Evolutionary conservation across 2,329 filamentous ascomycete genomes (phyloP), one percentile per base, ranked within the genome.

Genomic region (Chrysosporium keratinophilum): DNA sequence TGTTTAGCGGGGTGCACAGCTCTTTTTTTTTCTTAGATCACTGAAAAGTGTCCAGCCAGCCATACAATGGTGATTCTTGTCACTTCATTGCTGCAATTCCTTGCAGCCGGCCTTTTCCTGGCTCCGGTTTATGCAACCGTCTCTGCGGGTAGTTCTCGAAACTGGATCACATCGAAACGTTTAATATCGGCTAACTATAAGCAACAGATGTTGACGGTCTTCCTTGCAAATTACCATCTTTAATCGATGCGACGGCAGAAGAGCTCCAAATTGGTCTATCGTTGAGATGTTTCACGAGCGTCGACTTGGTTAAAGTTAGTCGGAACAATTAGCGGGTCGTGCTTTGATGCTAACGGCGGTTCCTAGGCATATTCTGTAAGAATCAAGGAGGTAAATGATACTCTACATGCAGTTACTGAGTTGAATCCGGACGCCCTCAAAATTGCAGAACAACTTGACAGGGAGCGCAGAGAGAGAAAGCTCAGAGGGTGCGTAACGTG

Each of bases 341-440:
- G 10, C 15, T 34, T 33, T 14, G 34, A 31, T 17, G 28, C 20
- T 39, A 15, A 31, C 20, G 35, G 9, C 44, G 31, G 23, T 39
- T 7, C 19, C 10, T 35, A 77, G 69, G 74, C 76, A 3, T 81
- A 81, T 60, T 68, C 71, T 12, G 67, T 65, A 31, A 72, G 77
- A 15, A 79, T 79, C 46, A 57, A 68, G 5, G 72, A 80, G 60
- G 74, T 80, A 60, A 80, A 81, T 61, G 62, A 64, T 15, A 76
- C 72, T 0, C 62, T 81, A 12, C 74, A 76, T 58, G 70, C 71
- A 56, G 77, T 80, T 14, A 75, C 73, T 0, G 76, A 87, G 59
- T 58, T 81, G 28, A 87, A 87, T 63, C 82, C 83, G 0, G 83
- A 86, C 60, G 74, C 73, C 5, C 65, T 83, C 14, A 59, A 65